Percentiles rank a stretch among this genome's conserved stretches.
Conservation (phyloP, 306 rosid species). For the Quercus gilva region DNA sequence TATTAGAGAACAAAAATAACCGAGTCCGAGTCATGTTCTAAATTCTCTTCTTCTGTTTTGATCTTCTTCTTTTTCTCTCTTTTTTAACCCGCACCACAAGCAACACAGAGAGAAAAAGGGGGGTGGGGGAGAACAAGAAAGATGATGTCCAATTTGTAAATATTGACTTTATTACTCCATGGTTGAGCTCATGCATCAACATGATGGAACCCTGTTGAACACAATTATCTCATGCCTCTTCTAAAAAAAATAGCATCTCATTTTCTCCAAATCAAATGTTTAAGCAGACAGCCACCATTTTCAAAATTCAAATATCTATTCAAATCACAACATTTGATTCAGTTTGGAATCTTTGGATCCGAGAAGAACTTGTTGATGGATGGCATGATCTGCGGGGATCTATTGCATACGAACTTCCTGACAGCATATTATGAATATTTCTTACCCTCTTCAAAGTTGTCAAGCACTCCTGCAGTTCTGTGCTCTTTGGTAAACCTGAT, state of each 20-base stretch:
- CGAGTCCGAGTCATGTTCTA: neutral
- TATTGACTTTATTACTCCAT: neutral
- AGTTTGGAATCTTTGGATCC: conserved; percentile 46
- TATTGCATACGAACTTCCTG: conserved; percentile 64
- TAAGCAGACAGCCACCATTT: conserved; percentile 10
- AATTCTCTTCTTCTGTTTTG: too few relatives aligned
- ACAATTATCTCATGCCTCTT: neutral
- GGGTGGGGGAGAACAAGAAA: neutral
- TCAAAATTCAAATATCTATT: neutral
- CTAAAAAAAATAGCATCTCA: neutral
- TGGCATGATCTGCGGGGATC: conserved; percentile 74
- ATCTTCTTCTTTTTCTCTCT: neutral
- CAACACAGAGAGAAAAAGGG: neutral
- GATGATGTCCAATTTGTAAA: neutral
- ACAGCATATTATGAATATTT: conserved; percentile 34
- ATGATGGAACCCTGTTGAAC: neutral
- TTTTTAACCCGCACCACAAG: neutral
- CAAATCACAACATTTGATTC: neutral
- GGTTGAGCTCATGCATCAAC: neutral
- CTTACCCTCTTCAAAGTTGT: conserved; percentile 51
- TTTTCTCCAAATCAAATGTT: neutral
- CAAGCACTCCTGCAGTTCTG: conserved; percentile 89
- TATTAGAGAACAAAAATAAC: neutral
- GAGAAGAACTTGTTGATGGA: conserved; percentile 85
- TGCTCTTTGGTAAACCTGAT: too few relatives aligned